These are phyloP conservation scores for Phalaenopsis equestris DNA, from an alignment of 106 monocot genomes.

Conservation along the genomic window DNA sequence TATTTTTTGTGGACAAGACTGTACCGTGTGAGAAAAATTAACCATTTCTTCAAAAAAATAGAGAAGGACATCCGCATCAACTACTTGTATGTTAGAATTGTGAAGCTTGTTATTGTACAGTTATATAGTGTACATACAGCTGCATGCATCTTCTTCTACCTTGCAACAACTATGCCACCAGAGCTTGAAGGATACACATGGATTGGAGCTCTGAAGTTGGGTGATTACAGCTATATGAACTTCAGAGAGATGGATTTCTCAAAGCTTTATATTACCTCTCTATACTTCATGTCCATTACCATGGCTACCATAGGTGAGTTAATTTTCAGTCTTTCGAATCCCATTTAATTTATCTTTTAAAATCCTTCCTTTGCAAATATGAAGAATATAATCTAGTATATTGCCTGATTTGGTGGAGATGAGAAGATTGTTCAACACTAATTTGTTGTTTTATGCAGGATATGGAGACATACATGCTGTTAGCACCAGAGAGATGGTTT, in stretches of 20 bases:
- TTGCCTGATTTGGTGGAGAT: too few species aligned
- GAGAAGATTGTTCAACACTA: not conserved
- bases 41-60: conserved; percentile 41
- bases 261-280: conserved; percentile 49
- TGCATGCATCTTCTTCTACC: conserved; percentile 74
- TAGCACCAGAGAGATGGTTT: conserved; percentile 64
- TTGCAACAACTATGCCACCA: conserved; percentile 60
- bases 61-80: conserved; percentile 64
- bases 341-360: not conserved
- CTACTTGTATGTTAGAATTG: conserved; percentile 62
- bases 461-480: conserved; percentile 79
- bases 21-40: conserved; percentile 39
- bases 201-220: conserved; percentile 62
- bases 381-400: too few species aligned
- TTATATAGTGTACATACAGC: conserved; percentile 64
- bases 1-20: conserved; percentile 44
- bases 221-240: conserved; percentile 44
- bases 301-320: conserved; percentile 59
- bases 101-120: conserved; percentile 64
- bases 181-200: conserved; percentile 43
- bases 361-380: not conserved
- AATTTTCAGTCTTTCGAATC: not conserved
- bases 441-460: conserved; percentile 17
- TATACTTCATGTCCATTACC: conserved; percentile 60
- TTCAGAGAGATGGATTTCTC: conserved; percentile 67